Evolutionary conservation across 768 basidiomycete genomes (phyloP).

Genomic region (Collybia sp.): DNA sequence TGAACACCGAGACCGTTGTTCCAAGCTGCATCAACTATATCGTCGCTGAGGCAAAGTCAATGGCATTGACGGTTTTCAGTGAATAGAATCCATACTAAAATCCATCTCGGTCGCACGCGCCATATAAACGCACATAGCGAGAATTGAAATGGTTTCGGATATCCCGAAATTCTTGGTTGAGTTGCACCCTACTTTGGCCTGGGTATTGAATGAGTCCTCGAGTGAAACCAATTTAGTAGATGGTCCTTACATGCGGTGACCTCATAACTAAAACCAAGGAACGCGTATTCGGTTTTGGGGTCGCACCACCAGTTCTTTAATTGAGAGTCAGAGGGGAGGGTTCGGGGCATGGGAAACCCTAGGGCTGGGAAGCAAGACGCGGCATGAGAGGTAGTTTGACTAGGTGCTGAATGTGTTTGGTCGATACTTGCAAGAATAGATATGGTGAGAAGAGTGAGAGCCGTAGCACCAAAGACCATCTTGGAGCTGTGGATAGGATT

Average conservation of each 20-base stretch:
- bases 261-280: conserved; percentile 76
- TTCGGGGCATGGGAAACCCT: conserved; percentile 51
- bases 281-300: conserved; percentile 60
- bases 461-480: too few relatives aligned
- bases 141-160: conserved; percentile 56
- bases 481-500: too few relatives aligned
- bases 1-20: conserved; percentile 62
- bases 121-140: conserved; percentile 62
- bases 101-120: conserved; percentile 37
- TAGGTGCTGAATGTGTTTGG: too few relatives aligned
- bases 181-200: conserved; percentile 54
- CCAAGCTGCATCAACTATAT: conserved; percentile 69
- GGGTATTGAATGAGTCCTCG: neutral
- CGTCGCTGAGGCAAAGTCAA: conserved; percentile 27
- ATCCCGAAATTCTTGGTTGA: conserved; percentile 53
- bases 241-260: conserved; percentile 50
- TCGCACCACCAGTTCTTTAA: conserved; percentile 62
- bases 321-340: conserved; percentile 36
- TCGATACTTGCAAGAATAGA: too few relatives aligned
- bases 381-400: conserved; percentile 5
- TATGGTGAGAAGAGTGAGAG: too few relatives aligned
- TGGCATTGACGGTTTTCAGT: neutral
- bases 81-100: conserved; percentile 35
- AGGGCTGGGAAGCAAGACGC: conserved; percentile 32
- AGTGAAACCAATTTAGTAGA: too few relatives aligned